Percentiles rank a stretch among this genome's conserved stretches.
These are phyloP conservation scores for Arthonia radiata DNA, from an alignment of 495 filamentous ascomycete species.

Conservation along the genomic window DNA sequence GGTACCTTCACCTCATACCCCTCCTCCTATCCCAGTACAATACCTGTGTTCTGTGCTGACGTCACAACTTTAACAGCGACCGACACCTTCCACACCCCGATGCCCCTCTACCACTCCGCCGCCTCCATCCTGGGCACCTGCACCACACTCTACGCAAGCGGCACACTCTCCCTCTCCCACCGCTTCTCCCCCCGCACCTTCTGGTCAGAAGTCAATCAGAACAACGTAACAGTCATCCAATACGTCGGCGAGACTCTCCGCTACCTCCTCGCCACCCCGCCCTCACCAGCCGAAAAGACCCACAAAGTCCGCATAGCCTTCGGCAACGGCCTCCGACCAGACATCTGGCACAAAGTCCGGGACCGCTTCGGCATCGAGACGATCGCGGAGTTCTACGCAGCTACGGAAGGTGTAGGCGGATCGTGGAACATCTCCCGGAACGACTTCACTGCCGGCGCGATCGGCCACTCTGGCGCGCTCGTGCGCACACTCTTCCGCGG, in stretches of 20 bases:
- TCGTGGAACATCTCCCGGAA: conserved; percentile 58
- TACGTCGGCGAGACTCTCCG: conserved; percentile 92
- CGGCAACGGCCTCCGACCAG: conserved; percentile 78
- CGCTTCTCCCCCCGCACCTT: conserved; percentile 67
- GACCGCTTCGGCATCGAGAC: conserved; percentile 61
- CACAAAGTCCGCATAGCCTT: conserved; percentile 62
- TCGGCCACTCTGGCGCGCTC: conserved; percentile 47
- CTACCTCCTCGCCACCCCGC: conserved; percentile 56
- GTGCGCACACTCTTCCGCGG: conserved; percentile 19
- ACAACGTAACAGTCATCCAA: conserved; percentile 60
- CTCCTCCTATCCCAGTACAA: conserved; percentile 1
- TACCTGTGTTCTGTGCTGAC: background rate
- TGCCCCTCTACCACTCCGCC: conserved; percentile 88
- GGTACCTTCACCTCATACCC: conserved; percentile 48
- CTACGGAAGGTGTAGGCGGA: conserved; percentile 55
- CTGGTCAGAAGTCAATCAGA: conserved; percentile 52
- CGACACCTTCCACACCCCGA: conserved; percentile 28
- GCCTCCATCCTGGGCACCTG: conserved; percentile 47
- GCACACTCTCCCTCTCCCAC: conserved; percentile 46
- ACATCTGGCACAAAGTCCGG: conserved; percentile 77
- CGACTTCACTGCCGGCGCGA: conserved; percentile 49
- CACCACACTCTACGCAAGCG: conserved; percentile 29
- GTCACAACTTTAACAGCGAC: conserved; percentile 3
- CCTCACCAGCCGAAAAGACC: conserved; percentile 43
- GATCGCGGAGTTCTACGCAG: conserved; percentile 73